Conservation (phyloP, 2,329 filamentous ascomycete species). For the Cytospora chrysosperma region DNA sequence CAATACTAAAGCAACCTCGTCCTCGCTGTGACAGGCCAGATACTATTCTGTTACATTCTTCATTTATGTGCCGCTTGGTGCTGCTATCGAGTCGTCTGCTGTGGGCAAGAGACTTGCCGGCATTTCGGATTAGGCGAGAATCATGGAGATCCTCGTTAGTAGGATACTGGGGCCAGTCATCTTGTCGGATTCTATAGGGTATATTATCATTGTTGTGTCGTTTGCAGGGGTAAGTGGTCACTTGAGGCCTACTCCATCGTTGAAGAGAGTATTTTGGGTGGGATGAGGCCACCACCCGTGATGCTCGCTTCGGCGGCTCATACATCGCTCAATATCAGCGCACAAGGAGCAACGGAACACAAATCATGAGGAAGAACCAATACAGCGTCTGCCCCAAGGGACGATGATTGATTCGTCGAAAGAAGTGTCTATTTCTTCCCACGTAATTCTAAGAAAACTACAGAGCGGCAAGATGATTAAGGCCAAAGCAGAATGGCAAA, state of each 20-base stretch:
- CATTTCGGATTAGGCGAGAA: background rate
- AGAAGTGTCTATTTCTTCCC: background rate
- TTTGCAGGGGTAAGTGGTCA: background rate
- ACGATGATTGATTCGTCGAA: background rate
- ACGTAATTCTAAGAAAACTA: background rate
- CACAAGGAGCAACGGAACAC: background rate
- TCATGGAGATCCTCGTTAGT: background rate
- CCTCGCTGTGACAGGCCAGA: slow-evolving; percentile 1
- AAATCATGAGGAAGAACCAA: background rate
- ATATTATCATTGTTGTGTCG: background rate
- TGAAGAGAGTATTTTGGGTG: background rate
- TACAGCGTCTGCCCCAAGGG: background rate
- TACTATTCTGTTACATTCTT: slow-evolving; percentile 11
- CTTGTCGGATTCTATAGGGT: background rate
- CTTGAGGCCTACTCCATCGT: background rate
- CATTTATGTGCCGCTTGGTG: background rate
- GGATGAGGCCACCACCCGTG: background rate
- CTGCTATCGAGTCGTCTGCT: background rate
- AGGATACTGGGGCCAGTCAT: background rate
- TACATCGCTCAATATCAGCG: background rate
- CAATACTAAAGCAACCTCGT: background rate
- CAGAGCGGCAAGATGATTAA: background rate
- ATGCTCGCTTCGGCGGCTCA: too few species aligned
- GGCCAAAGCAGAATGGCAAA: slow-evolving; percentile 9
- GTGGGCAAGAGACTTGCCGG: background rate